phyloP scores from a whole-genome alignment of 768 basidiomycete genomes.

The Psilocybe azurescens region DNA sequence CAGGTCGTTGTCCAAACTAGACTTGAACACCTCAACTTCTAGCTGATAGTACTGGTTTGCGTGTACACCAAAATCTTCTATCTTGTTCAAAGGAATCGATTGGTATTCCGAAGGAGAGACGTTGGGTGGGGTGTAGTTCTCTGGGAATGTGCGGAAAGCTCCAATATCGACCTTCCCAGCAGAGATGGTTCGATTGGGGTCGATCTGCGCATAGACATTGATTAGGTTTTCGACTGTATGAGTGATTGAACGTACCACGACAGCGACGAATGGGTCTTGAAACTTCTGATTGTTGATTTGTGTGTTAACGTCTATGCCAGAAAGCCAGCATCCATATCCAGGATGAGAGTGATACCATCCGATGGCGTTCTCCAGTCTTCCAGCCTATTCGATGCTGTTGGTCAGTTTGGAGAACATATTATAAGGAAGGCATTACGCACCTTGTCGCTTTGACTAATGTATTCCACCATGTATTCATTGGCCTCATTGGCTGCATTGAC shows the following conservation, averaged over 20 bases:
- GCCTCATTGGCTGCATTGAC: slow-evolving; percentile 97
- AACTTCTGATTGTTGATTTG: slow-evolving; percentile 95
- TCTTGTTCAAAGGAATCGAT: slow-evolving; percentile 94
- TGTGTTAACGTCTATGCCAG: slow-evolving; percentile 98
- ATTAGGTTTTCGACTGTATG: neutral
- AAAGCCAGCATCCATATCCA: slow-evolving; percentile 99
- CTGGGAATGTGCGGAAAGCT: slow-evolving; percentile 97
- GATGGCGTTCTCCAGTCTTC: slow-evolving; percentile 83
- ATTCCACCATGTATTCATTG: slow-evolving; percentile 98
- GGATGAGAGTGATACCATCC: slow-evolving; percentile 99
- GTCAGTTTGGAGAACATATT: neutral
- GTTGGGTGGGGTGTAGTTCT: slow-evolving; percentile 87
- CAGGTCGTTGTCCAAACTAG: slow-evolving; percentile 83
- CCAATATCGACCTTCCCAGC: slow-evolving; percentile 99
- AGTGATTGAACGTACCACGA: slow-evolving; percentile 71
- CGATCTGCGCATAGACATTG: slow-evolving; percentile 63
- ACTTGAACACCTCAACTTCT: slow-evolving; percentile 96
- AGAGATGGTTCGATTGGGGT: slow-evolving; percentile 97
- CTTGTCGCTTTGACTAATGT: slow-evolving; percentile 80
- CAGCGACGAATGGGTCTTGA: slow-evolving; percentile 96
- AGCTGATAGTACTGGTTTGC: slow-evolving; percentile 95
- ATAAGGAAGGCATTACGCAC: slow-evolving; percentile 41
- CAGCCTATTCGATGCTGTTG: slow-evolving; percentile 55
- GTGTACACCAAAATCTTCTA: slow-evolving; percentile 99
- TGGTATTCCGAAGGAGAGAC: slow-evolving; percentile 85